Evolutionary conservation across 169 alveolate species (phyloP).

Genomic region (Plasmodium yoelii): DNA sequence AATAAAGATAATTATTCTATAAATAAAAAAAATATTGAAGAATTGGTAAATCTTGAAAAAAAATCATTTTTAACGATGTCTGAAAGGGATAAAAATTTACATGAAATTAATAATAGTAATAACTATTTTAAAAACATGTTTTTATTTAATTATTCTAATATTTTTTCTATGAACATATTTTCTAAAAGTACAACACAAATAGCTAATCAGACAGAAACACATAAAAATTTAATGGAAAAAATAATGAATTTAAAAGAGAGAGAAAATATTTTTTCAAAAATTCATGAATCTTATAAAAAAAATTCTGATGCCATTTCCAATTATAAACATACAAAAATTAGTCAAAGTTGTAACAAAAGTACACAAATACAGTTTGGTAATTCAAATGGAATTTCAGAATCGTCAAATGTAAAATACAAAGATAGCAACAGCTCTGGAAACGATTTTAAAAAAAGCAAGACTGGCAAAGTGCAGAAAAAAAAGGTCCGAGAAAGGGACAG

Average conservation of each 20-base stretch:
- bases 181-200: not conserved
- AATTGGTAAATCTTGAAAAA: slow-evolving; percentile 16
- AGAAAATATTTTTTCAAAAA: not conserved
- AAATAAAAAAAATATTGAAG: slow-evolving; percentile 19
- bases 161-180: slow-evolving; percentile 12
- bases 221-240: slow-evolving; percentile 7
- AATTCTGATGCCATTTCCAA: too few relatives aligned
- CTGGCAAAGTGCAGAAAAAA: too few relatives aligned
- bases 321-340: too few relatives aligned
- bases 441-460: not conserved
- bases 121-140: slow-evolving; percentile 31
- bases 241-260: not conserved
- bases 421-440: too few relatives aligned
- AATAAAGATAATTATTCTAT: slow-evolving; percentile 29
- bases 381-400: too few relatives aligned
- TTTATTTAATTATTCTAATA: slow-evolving; percentile 20
- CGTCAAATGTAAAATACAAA: too few relatives aligned
- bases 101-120: not conserved
- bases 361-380: too few relatives aligned
- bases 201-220: not conserved
- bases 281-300: too few relatives aligned
- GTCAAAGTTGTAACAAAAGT: too few relatives aligned
- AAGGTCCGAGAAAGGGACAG: too few relatives aligned
- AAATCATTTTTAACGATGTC: not conserved
- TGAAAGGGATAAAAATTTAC: slow-evolving; percentile 2